Conservation (phyloP, 2,329 filamentous ascomycete species). For the Geosmithia flava region DNA sequence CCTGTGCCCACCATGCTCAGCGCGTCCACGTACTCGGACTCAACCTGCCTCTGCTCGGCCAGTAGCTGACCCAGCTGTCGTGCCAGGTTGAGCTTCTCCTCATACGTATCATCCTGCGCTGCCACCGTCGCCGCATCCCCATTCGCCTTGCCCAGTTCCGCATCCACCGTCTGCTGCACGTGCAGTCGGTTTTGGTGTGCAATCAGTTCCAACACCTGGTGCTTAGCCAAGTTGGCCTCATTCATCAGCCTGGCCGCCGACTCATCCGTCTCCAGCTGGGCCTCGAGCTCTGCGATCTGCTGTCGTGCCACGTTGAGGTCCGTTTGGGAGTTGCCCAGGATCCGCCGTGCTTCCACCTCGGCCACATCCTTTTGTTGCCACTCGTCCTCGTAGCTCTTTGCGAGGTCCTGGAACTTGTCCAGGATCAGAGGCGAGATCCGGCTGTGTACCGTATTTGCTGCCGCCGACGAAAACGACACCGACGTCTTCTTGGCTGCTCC, state of each 20-base stretch:
- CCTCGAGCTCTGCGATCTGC: slow-evolving; percentile 45
- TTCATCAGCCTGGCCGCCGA: slow-evolving; percentile 33
- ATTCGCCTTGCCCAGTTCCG: slow-evolving; percentile 34
- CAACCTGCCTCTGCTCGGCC: slow-evolving; percentile 46
- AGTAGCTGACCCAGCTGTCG: slow-evolving; percentile 44
- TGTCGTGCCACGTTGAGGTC: slow-evolving; percentile 51
- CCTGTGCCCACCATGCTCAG: slow-evolving; percentile 57
- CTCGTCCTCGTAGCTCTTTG: slow-evolving; percentile 61
- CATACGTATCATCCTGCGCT: slow-evolving; percentile 27
- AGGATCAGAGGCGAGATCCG: slow-evolving; percentile 58
- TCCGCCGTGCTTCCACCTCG: slow-evolving; percentile 53
- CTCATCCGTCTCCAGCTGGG: slow-evolving; percentile 42
- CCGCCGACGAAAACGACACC: slow-evolving; percentile 43
- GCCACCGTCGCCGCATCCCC: slow-evolving; percentile 20
- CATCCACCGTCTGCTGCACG: slow-evolving; percentile 38
- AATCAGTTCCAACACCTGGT: slow-evolving; percentile 35
- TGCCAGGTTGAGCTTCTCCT: slow-evolving; percentile 45
- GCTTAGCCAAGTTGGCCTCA: slow-evolving; percentile 37
- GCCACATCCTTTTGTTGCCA: slow-evolving; percentile 61
- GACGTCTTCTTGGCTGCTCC: slow-evolving; percentile 25
- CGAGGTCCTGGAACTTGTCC: slow-evolving; percentile 60
- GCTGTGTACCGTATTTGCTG: slow-evolving; percentile 56
- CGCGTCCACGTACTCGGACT: slow-evolving; percentile 56
- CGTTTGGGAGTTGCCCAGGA: slow-evolving; percentile 53
- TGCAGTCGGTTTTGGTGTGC: slow-evolving; percentile 40